Conservation (phyloP, 208 protist genomes). For the Kentomonas sorsogonicus region DNA sequence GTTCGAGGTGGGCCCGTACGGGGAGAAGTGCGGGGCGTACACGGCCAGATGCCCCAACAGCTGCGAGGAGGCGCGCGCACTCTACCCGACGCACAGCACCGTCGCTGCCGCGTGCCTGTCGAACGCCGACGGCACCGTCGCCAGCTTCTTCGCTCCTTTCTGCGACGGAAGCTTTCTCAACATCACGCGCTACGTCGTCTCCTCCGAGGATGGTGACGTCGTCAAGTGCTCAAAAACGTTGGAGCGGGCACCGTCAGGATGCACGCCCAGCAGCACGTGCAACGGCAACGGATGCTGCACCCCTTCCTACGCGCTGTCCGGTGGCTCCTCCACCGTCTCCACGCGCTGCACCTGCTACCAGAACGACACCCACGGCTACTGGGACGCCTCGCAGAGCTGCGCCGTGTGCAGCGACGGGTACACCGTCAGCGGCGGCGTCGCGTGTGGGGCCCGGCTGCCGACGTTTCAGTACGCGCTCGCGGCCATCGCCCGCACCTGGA, state of each 20-base stretch:
- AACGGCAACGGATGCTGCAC: constrained; percentile 62
- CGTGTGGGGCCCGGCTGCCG: constrained; percentile 18
- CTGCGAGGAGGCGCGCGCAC: constrained; percentile 18
- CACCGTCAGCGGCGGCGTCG: constrained; percentile 8
- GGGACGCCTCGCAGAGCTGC: constrained; percentile 28
- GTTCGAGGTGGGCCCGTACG: constrained; percentile 34
- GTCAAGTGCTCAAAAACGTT: too few species aligned
- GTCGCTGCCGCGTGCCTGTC: constrained; percentile 15
- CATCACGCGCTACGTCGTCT: too few species aligned
- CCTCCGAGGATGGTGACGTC: too few species aligned
- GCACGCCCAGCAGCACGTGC: constrained; percentile 30
- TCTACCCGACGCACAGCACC: not conserved
- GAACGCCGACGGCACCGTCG: too few species aligned
- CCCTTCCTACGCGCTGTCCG: not conserved
- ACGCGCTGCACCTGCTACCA: constrained; percentile 37
- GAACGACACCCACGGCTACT: constrained; percentile 38
- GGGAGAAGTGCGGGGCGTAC: constrained; percentile 41
- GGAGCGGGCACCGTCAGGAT: constrained; percentile 15
- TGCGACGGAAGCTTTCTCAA: too few species aligned
- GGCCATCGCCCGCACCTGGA: constrained; percentile 69
- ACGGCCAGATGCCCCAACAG: constrained; percentile 38
- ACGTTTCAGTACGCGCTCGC: constrained; percentile 46
- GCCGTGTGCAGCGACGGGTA: constrained; percentile 31
- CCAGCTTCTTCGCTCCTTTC: too few species aligned
- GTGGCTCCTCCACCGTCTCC: not conserved